Evolutionary conservation across 257 asterid species (phyloP).

Genomic region (Eustoma russellianum): DNA sequence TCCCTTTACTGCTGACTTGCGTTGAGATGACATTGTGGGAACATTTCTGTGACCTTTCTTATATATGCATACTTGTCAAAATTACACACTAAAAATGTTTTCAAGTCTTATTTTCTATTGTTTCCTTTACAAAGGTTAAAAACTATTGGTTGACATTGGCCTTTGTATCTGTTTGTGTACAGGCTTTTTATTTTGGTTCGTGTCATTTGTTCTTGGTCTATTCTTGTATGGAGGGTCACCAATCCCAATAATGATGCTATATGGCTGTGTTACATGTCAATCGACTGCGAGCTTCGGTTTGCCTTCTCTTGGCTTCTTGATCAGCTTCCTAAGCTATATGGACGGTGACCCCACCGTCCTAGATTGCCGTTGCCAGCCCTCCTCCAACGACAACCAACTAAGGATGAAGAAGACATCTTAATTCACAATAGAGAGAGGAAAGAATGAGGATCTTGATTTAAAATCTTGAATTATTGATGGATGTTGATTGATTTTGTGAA

Average conservation of each 20-base stretch:
- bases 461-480: too few relatives aligned
- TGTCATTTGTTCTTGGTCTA: conserved; percentile 50
- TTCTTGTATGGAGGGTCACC: conserved; percentile 52
- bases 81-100: not conserved
- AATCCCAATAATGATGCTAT: conserved; percentile 61
- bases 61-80: not conserved
- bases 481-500: too few relatives aligned
- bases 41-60: not conserved
- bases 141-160: not conserved
- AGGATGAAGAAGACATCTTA: too few relatives aligned
- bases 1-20: not conserved
- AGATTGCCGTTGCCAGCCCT: too few relatives aligned
- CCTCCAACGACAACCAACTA: too few relatives aligned
- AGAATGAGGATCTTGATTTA: too few relatives aligned
- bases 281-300: conserved; percentile 70
- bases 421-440: too few relatives aligned
- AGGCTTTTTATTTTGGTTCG: conserved; percentile 52
- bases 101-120: not conserved
- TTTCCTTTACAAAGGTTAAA: not conserved
- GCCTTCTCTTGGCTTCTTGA: conserved; percentile 76
- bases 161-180: conserved; percentile 2
- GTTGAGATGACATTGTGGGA: not conserved
- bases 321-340: conserved; percentile 61
- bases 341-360: too few relatives aligned
- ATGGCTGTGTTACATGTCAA: conserved; percentile 79